Evolutionary conservation across 257 asterid genomes (phyloP), one percentile per base, ranked within the genome.

Genomic region (Cinchona pubescens): DNA sequence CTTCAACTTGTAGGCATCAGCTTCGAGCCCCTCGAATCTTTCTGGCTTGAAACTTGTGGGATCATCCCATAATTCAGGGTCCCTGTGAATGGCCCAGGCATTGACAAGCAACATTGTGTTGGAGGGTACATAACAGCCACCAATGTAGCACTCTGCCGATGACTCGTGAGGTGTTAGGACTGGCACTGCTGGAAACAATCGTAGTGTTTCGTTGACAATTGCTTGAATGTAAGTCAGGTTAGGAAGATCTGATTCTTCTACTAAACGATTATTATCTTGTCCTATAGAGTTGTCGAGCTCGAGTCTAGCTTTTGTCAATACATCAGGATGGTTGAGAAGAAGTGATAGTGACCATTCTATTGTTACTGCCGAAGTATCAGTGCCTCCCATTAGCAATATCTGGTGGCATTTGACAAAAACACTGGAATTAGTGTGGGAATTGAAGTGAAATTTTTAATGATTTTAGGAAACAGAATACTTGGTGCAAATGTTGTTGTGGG

Each of bases 1-100:
- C 72, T 35, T 90, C 96, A 27, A 79, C 90, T 62, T 76, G 85
- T 55, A 82, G 85, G 61, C 84, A 18, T 49, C 58, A 49, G n/a
- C 85, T 27, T 90, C 95, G 0, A 73, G 2, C 1, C 90, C 90
- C 78, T 84, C 87, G 32, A 92, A 94, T 34, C 97, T 86, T n/a
- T 94, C 97, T 32, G 98, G 98, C 67, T 83, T 81, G 65, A 94
- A 94, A 53, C 69, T 69, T 77, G 82, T 83, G 7, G 97, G 95
- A 23, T 92, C 93, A 34, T 86, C 75, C 97, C 97, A 90, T 34
- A 80, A n/a, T 5, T 79, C 80, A 2, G 93, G 92, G n/a, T n/a
- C n/a, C n/a, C n/a, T n/a, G n/a, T n/a, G n/a, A n/a, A n/a, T n/a
- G n/a, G n/a, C n/a, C n/a, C 96, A 92, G 4, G 82, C 8, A 37